These are phyloP conservation scores for Phytophthora palmivora DNA, from an alignment of 352 stramenopile genomes.

Conservation along the genomic window DNA sequence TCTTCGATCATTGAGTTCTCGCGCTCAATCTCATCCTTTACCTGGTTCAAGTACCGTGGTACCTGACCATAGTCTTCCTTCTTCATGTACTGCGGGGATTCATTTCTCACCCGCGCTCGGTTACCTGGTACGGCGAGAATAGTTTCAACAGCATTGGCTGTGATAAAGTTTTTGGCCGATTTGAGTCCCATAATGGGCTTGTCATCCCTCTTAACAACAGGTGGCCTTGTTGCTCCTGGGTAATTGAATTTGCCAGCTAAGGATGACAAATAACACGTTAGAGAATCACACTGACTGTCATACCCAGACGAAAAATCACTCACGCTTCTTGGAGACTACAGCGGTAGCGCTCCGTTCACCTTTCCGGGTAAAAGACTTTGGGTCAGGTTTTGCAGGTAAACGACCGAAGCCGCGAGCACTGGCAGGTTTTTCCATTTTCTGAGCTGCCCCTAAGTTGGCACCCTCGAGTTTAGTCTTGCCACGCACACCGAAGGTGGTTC, in stretches of 20 bases:
- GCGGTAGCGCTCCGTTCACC: conserved; percentile 59
- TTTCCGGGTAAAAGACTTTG: conserved; percentile 78
- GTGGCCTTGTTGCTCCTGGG: conserved; percentile 59
- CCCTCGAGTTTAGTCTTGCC: conserved; percentile 77
- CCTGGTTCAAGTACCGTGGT: conserved; percentile 90
- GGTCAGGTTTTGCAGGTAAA: conserved; percentile 65
- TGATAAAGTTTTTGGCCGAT: conserved; percentile 94
- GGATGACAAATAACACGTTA: conserved; percentile 10
- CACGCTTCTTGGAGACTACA: conserved; percentile 55
- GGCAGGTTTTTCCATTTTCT: conserved; percentile 47
- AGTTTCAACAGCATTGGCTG: conserved; percentile 92
- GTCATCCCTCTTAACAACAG: conserved; percentile 86
- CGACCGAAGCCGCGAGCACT: conserved; percentile 75
- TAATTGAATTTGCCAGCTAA: conserved; percentile 80
- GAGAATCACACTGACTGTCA: background rate
- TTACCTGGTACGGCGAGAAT: conserved; percentile 86
- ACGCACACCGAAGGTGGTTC: conserved; percentile 88
- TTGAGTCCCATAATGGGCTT: conserved; percentile 93
- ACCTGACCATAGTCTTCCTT: conserved; percentile 95
- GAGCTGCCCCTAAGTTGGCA: conserved; percentile 64
- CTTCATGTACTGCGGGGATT: conserved; percentile 80
- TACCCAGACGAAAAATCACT: conserved; percentile 21
- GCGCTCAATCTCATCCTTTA: conserved; percentile 93
- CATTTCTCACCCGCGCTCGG: conserved; percentile 60
- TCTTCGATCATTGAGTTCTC: conserved; percentile 95